Percentiles rank a stretch among this genome's conserved stretches.
These are phyloP conservation scores for Chrysoporthe puriensis DNA, from an alignment of 2,329 filamentous ascomycete genomes.

Conservation along the genomic window DNA sequence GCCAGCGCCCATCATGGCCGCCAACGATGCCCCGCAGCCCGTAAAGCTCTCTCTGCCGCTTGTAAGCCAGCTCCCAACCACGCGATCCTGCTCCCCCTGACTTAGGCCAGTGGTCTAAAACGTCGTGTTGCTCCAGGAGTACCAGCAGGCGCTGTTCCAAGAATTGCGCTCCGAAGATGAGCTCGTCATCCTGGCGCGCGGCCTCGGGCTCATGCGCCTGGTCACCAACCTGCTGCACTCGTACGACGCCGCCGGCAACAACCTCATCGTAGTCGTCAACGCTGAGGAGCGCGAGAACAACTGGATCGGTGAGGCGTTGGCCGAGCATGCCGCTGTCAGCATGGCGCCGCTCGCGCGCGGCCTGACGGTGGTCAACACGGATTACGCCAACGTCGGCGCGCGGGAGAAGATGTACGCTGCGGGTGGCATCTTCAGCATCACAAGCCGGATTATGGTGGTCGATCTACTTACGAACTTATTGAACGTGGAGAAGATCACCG, in stretches of 20 bases:
- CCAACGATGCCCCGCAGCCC: slow-evolving; percentile 53
- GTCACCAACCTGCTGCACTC: slow-evolving; percentile 96
- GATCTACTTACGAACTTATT: slow-evolving; percentile 86
- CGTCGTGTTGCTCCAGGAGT: slow-evolving; percentile 59
- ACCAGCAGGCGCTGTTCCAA: slow-evolving; percentile 94
- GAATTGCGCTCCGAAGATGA: slow-evolving; percentile 90
- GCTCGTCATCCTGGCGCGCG: slow-evolving; percentile 87
- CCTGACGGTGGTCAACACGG: slow-evolving; percentile 90
- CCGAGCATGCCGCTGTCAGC: slow-evolving; percentile 93
- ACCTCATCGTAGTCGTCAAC: slow-evolving; percentile 84
- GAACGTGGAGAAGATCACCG: slow-evolving; percentile 82
- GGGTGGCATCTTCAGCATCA: slow-evolving; percentile 94
- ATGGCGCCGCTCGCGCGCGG: slow-evolving; percentile 80
- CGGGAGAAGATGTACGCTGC: slow-evolving; percentile 89
- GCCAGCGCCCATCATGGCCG: slow-evolving; percentile 26
- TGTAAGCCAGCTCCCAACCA: slow-evolving; percentile 45
- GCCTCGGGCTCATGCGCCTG: slow-evolving; percentile 87
- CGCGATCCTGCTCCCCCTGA: slow-evolving; percentile 5
- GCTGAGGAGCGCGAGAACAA: slow-evolving; percentile 92
- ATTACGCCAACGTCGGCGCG: slow-evolving; percentile 82
- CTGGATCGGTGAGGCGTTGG: slow-evolving; percentile 95
- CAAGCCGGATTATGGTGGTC: slow-evolving; percentile 91
- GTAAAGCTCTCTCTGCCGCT: slow-evolving; percentile 82
- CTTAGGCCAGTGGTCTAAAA: slow-evolving; percentile 28
- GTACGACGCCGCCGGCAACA: slow-evolving; percentile 94